phyloP scores from a whole-genome alignment of 108 stramenopile genomes.

The Fragilaria crotonensis region DNA sequence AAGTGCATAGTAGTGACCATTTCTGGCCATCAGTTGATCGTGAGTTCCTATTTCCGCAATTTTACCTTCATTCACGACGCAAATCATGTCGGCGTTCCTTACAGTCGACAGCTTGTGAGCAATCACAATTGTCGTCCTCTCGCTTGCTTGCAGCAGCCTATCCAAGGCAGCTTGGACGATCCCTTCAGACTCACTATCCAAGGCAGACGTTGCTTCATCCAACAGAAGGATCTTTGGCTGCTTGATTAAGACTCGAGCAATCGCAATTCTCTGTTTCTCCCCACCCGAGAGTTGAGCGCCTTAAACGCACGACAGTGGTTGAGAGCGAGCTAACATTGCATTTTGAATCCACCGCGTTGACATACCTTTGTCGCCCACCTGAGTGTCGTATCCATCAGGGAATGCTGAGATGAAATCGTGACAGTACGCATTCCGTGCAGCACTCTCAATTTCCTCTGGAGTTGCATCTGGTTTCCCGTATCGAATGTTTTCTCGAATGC shows the following conservation, averaged over 20 bases:
- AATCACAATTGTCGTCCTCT: constrained; percentile 70
- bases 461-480: no score
- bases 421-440: constrained; percentile 81
- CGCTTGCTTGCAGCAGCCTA: constrained; percentile 30
- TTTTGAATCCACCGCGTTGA: constrained; percentile 35
- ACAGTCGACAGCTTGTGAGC: no score
- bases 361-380: no score
- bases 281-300: constrained; percentile 54
- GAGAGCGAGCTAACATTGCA: constrained; percentile 37
- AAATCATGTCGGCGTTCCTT: constrained; percentile 84
- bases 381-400: no score
- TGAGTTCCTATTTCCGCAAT: constrained; percentile 90
- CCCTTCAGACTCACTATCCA: no score
- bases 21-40: constrained; percentile 48
- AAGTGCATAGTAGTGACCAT: constrained; percentile 30
- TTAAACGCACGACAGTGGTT: constrained; percentile 41
- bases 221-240: constrained; percentile 74
- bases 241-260: no score
- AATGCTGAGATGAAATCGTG: no score
- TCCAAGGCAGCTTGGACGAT: constrained; percentile 79
- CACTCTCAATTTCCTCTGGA: constrained; percentile 62
- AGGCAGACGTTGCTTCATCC: constrained; percentile 74
- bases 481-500: constrained; percentile 70
- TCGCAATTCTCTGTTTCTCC: constrained; percentile 57
- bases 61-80: constrained; percentile 65